These are phyloP conservation scores for Malus sieversii DNA, from an alignment of 306 rosid genomes.

Conservation along the genomic window DNA sequence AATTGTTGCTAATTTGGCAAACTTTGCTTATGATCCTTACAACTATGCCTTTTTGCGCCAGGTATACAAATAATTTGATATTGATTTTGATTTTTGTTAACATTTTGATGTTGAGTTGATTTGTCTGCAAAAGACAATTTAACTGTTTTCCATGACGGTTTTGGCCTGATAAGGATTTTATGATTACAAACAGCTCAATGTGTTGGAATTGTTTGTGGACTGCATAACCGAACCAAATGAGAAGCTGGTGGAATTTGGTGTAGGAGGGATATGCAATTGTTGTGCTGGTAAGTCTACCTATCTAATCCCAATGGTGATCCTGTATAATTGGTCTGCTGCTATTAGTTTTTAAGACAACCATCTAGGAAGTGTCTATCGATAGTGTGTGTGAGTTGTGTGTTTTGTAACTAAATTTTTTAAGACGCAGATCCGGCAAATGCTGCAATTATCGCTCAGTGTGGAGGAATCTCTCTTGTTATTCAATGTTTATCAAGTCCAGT, in stretches of 20 bases:
- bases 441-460: conserved; percentile 40
- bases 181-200: conserved; percentile 57
- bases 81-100: background rate
- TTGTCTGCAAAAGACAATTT: no score
- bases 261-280: conserved; percentile 85
- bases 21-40: conserved; percentile 95
- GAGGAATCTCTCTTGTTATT: conserved; percentile 65
- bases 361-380: background rate
- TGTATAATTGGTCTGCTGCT: background rate
- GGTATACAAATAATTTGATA: conserved; percentile 31
- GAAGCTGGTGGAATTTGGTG: conserved; percentile 80
- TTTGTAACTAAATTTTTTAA: background rate
- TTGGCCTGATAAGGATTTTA: background rate
- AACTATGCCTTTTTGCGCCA: conserved; percentile 65
- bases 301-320: background rate
- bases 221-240: conserved; percentile 84
- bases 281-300: conserved; percentile 51
- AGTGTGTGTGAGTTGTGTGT: background rate
- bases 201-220: conserved; percentile 81
- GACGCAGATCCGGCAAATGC: conserved; percentile 57
- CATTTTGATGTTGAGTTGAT: background rate
- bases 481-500: conserved; percentile 89
- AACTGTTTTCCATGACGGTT: background rate
- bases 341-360: background rate
- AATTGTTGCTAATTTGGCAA: conserved; percentile 68